Evolutionary conservation across 495 filamentous ascomycete genomes (phyloP), one percentile per base, ranked within the genome.

Genomic region (Trichoderma erinaceum): DNA sequence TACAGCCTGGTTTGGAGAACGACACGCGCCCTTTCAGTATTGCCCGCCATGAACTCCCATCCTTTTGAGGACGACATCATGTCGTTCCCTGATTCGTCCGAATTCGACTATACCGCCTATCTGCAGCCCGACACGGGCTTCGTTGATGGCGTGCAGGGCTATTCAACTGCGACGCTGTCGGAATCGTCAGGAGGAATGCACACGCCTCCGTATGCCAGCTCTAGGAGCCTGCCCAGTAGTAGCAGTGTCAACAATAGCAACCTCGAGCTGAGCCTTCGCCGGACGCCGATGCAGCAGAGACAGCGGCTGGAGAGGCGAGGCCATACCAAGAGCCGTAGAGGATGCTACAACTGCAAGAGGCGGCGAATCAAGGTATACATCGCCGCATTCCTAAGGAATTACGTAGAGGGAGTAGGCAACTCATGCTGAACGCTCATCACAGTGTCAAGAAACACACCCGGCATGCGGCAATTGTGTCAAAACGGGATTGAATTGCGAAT

Each of bases 291-390:
- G 16, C 46, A 35, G 8, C 70, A 68, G 18, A 78, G 69, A 66
- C 76, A 73, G 43, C 73, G 76, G 56, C 66, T 79, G n/a, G 80
- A 83, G 72, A 71, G 81, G 48, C 66, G 78, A 43, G 81, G 82
- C 0, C 86, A 88, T 68, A 88, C 82, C 1, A 89, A 89, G 73
- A 87, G 84, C 35, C 77, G 87, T 3, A 75, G 81, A n/a, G 87
- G 86, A 1, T 89, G 87, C 71, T 86, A 82, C 69, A 86, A 87
- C 75, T 89, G 87, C 80, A 89, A 89, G 73, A 76, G 80, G 52
- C 77, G 86, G 12, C 78, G 82, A 68, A 88, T 89, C 71, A 89
- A 89, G 81, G 82, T 81, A 73, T 35, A 35, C 52, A 16, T 27
- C 25, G 61, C 21, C 15, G 16, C 41, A 4, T 41, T 44, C 27